Evolutionary conservation across 108 stramenopile genomes (phyloP), one percentile per base, ranked within the genome.

Genomic region (Discostella stelligeroides): DNA sequence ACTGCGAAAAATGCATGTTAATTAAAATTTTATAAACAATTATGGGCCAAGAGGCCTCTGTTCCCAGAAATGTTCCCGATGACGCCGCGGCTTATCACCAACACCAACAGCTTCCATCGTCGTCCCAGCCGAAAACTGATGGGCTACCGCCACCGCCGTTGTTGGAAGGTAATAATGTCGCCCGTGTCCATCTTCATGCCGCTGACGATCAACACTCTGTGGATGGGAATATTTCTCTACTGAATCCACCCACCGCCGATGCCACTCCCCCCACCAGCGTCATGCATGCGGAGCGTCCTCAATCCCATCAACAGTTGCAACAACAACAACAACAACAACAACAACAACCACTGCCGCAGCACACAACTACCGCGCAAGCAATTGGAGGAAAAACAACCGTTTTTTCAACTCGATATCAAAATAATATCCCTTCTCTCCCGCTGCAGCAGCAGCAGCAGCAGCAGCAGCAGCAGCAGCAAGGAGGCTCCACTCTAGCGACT

Each of bases 1-100:
- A 34, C 34, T 34, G 34, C 34, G 5, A 34, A 34, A 34, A 6
- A 34, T 34, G 34, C 3, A 34, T 34, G 34, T 34, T 34, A 15
- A 37, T 56, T 7, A 41, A 2, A 1, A 58, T 34, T 18, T 7
- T 37, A 56, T 38, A 30, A 29, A 56, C 37, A 30, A 53, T 15
- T 4, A 76, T 76, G 76, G 76, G 76, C 38, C 68, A 76, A 51
- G 76, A 76, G 56, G 61, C 68, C 45, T 76, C 76, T 37, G 57
- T 76, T 55, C 68, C 68, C 11, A 54, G 54, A 25, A 56, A 55
- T 37, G 29, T 23, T 24, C 12, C 42, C 27, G 68, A 70, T 11
- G 47, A 60, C 23, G 45, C 49, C 27, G 11, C 27, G 12, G 18
- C 66, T 11, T 41, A 39, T 67, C 24, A 42, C 34, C 51, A 25